Conservation (phyloP, 495 filamentous ascomycete genomes). For the Penicillium odoratum region DNA sequence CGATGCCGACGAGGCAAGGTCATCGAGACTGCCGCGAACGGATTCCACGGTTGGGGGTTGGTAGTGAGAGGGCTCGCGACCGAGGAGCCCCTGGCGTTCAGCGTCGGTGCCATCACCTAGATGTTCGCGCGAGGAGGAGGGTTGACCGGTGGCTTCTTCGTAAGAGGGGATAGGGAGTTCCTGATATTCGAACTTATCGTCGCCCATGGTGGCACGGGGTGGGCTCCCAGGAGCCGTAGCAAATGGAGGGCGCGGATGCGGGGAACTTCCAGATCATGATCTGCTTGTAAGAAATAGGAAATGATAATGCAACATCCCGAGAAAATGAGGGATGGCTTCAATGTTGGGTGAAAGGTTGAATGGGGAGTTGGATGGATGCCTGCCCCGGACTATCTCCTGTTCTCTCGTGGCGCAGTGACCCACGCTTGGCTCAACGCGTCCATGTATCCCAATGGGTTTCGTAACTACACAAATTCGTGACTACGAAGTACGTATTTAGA, state of each 20-base stretch:
- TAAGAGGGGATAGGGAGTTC: slow-evolving; percentile 87
- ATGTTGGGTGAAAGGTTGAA: not conserved
- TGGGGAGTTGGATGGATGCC: slow-evolving; percentile 12
- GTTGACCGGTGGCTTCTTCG: slow-evolving; percentile 78
- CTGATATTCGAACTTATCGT: slow-evolving; percentile 64
- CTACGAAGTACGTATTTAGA: too few species aligned
- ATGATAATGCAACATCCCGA: slow-evolving; percentile 36
- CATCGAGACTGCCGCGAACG: slow-evolving; percentile 61
- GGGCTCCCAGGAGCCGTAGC: slow-evolving; percentile 37
- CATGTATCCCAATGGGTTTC: not conserved
- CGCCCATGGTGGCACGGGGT: slow-evolving; percentile 47
- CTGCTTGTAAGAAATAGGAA: slow-evolving; percentile 29
- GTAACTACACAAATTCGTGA: too few species aligned
- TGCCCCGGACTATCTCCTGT: not conserved
- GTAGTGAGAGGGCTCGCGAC: slow-evolving; percentile 52
- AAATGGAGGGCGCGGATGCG: slow-evolving; percentile 32
- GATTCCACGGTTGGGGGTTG: slow-evolving; percentile 76
- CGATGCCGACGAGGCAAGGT: slow-evolving; percentile 44
- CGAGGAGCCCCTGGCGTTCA: slow-evolving; percentile 62
- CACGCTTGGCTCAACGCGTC: slow-evolving; percentile 13
- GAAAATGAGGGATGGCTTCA: slow-evolving; percentile 3
- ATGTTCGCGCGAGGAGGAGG: slow-evolving; percentile 63
- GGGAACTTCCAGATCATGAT: slow-evolving; percentile 47
- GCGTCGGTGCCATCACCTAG: slow-evolving; percentile 59
- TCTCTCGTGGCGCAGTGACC: slow-evolving; percentile 19